These are phyloP conservation scores for Sequoia sempervirens DNA, from an alignment of 75 land plant genomes.

Conservation along the genomic window DNA sequence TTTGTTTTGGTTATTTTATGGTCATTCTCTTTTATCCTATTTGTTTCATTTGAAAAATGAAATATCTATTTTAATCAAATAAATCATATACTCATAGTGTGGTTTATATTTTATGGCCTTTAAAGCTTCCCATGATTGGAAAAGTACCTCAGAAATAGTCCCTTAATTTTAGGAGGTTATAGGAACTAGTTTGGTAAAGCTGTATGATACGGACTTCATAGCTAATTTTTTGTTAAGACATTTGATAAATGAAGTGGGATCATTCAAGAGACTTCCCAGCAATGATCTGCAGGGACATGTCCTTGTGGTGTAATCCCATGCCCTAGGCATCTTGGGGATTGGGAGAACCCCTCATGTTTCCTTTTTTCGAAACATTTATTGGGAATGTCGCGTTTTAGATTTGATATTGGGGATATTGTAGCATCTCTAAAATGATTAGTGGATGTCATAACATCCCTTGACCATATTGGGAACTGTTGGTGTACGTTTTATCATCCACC, in stretches of 20 bases:
- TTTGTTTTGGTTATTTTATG: neutral
- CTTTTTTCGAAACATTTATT: too few species aligned
- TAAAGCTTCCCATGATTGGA: neutral
- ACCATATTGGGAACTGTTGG: too few species aligned
- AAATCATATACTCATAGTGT: neutral
- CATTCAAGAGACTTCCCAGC: neutral
- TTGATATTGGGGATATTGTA: too few species aligned
- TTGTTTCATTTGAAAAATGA: neutral
- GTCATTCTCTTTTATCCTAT: neutral
- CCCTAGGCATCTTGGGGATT: too few species aligned
- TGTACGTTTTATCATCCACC: too few species aligned
- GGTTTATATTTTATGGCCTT: neutral
- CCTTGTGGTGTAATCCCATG: too few species aligned
- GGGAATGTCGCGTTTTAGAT: too few species aligned
- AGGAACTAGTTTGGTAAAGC: neutral
- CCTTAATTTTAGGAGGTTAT: neutral
- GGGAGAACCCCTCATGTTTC: too few species aligned
- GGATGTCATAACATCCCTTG: too few species aligned
- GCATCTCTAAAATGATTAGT: too few species aligned
- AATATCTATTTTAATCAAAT: neutral
- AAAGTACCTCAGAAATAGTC: neutral
- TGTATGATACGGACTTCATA: neutral
- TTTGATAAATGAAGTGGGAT: neutral
- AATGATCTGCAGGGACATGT: too few species aligned
- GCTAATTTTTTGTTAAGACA: neutral